phyloP scores from a whole-genome alignment of 176 grass and related monocot species.

The Aegilops tauschii region DNA sequence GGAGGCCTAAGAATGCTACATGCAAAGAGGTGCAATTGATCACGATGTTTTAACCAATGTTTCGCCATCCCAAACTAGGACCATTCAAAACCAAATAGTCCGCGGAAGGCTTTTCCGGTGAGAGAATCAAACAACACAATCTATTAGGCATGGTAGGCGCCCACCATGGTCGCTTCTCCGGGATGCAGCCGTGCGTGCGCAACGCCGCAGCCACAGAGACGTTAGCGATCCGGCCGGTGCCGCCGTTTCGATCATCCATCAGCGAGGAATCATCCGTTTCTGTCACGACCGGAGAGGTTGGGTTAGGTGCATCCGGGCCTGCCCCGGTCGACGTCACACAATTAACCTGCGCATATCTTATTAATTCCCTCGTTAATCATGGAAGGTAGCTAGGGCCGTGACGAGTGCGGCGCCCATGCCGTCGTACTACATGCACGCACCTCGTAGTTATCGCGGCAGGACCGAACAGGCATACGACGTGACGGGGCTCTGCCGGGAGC shows the following conservation, averaged over 20 bases:
- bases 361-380: neutral
- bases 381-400: neutral
- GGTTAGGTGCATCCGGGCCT: neutral
- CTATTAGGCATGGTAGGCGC: neutral
- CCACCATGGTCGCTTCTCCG: neutral
- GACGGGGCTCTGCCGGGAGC: neutral
- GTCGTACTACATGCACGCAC: neutral
- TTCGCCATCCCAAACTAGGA: neutral
- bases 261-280: neutral
- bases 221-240: neutral
- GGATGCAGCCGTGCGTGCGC: neutral
- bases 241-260: neutral
- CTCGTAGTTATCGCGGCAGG: conserved; percentile 17
- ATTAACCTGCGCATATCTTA: neutral
- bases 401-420: neutral
- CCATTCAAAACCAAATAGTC: neutral
- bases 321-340: neutral
- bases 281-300: neutral
- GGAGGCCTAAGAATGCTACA: neutral
- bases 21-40: neutral
- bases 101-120: neutral
- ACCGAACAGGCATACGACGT: neutral
- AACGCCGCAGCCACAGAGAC: neutral
- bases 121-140: neutral
- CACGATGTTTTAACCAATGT: no score